phyloP scores from a whole-genome alignment of 768 basidiomycete species.

The Guyanaporus albipodus region DNA sequence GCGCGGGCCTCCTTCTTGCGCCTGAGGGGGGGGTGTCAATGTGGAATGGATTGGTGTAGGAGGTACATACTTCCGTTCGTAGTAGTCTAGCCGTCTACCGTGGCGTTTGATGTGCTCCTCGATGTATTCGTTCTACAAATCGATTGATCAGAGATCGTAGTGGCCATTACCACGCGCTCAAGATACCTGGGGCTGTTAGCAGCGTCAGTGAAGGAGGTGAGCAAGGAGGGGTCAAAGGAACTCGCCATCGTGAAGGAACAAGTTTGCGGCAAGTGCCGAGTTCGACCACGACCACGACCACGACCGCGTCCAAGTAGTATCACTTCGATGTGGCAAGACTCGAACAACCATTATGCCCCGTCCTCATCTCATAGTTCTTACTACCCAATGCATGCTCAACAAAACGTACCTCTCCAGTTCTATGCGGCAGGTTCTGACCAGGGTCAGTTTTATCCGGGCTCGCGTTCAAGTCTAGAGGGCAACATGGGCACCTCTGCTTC shows the following conservation, averaged over 20 bases:
- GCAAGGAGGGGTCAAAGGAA: neutral
- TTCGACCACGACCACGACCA: conserved; percentile 4
- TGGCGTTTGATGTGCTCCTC: conserved; percentile 98
- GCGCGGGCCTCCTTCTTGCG: conserved; percentile 80
- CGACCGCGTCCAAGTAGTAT: neutral
- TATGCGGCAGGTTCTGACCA: conserved; percentile 62
- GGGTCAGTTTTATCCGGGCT: conserved; percentile 60
- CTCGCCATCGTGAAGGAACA: conserved; percentile 26
- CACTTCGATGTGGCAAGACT: conserved; percentile 71
- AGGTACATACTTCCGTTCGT: conserved; percentile 80
- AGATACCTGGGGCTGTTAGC: conserved; percentile 61
- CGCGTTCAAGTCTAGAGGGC: conserved; percentile 76
- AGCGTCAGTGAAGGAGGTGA: conserved; percentile 10
- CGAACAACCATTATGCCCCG: conserved; percentile 51
- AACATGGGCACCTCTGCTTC: conserved; percentile 54
- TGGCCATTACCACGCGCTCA: neutral
- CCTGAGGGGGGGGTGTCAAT: conserved; percentile 37
- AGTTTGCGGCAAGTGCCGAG: conserved; percentile 29
- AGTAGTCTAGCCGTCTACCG: conserved; percentile 93
- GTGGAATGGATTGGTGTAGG: neutral
- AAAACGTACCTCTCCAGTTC: conserved; percentile 68
- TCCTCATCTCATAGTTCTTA: conserved; percentile 58
- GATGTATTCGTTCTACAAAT: conserved; percentile 91
- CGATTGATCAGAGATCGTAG: conserved; percentile 7
- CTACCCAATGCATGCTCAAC: conserved; percentile 45